phyloP scores from a whole-genome alignment of 1,284 basidiomycete species.

The Earliella scabrosa region DNA sequence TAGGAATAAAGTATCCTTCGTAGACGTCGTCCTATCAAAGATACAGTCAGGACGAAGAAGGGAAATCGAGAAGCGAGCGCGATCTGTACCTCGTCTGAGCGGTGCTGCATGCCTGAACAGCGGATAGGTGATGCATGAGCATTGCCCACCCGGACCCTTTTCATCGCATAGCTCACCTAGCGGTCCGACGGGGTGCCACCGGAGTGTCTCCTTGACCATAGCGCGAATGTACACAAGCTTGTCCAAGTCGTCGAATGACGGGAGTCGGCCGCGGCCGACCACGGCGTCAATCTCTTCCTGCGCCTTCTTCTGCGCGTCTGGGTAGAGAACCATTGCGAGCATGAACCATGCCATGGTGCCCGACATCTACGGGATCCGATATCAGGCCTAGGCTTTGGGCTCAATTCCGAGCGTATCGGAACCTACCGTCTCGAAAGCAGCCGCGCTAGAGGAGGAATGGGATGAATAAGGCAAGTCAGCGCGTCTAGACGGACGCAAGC shows the following conservation, averaged over 20 bases:
- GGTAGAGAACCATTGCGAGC: constrained; percentile 36
- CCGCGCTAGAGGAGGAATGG: background rate
- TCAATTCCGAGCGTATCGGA: background rate
- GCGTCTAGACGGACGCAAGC: background rate
- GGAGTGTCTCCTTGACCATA: constrained; percentile 29
- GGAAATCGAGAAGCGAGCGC: background rate
- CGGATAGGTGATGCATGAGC: constrained; percentile 2
- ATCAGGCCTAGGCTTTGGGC: background rate
- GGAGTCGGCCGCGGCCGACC: constrained; percentile 32
- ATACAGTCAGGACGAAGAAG: too few relatives aligned
- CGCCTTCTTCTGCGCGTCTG: constrained; percentile 39
- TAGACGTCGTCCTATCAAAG: constrained; percentile 19
- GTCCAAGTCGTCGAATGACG: constrained; percentile 30
- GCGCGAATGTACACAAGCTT: constrained; percentile 36
- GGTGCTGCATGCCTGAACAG: constrained; percentile 16
- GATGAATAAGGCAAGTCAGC: background rate
- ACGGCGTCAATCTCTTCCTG: constrained; percentile 39
- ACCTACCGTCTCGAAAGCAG: constrained; percentile 6
- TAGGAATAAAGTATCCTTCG: constrained; percentile 28
- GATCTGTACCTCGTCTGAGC: background rate
- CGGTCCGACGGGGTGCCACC: constrained; percentile 18
- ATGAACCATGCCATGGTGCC: constrained; percentile 24
- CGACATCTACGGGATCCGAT: background rate
- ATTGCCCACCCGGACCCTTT: too few relatives aligned
- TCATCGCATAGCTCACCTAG: background rate